These are phyloP conservation scores for Sphagnurus paluster DNA, from an alignment of 1,284 basidiomycete genomes.

Conservation along the genomic window DNA sequence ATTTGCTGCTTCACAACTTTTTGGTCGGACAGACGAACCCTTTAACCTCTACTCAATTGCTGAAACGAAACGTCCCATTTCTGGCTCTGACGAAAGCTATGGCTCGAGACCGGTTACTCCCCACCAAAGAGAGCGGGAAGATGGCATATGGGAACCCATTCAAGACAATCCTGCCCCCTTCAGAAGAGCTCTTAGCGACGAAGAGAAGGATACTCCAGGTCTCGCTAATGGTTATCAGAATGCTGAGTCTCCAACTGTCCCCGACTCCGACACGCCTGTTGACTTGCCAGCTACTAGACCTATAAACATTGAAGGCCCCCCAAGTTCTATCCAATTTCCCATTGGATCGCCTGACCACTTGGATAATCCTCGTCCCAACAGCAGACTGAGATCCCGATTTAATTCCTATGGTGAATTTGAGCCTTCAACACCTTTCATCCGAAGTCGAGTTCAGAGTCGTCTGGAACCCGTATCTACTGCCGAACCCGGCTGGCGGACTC, in stretches of 20 bases:
- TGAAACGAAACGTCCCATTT: constrained; percentile 58
- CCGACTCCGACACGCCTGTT: constrained; percentile 51
- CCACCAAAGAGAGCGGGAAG: constrained; percentile 39
- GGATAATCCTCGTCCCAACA: constrained; percentile 56
- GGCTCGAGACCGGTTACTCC: constrained; percentile 54
- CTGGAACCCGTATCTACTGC: constrained; percentile 55
- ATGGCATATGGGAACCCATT: constrained; percentile 46
- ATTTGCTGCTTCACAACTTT: constrained; percentile 85
- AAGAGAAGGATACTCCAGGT: constrained; percentile 60
- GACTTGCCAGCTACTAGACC: constrained; percentile 56
- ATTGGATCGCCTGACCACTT: constrained; percentile 70
- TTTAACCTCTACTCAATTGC: constrained; percentile 80
- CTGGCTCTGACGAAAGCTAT: constrained; percentile 55
- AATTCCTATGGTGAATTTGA: constrained; percentile 73
- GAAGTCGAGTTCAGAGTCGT: constrained; percentile 79
- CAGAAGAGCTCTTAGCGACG: constrained; percentile 75
- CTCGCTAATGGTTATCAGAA: constrained; percentile 42
- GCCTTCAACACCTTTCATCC: constrained; percentile 69
- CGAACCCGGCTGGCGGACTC: constrained; percentile 76
- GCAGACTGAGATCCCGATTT: constrained; percentile 54
- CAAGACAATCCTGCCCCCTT: constrained; percentile 78
- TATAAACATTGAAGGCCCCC: constrained; percentile 47
- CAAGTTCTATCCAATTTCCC: constrained; percentile 79
- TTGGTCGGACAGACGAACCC: constrained; percentile 72
- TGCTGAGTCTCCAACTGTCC: constrained; percentile 44